Evolutionary conservation across 352 stramenopile species (phyloP).

Genomic region (Globisporangium ultimum): DNA sequence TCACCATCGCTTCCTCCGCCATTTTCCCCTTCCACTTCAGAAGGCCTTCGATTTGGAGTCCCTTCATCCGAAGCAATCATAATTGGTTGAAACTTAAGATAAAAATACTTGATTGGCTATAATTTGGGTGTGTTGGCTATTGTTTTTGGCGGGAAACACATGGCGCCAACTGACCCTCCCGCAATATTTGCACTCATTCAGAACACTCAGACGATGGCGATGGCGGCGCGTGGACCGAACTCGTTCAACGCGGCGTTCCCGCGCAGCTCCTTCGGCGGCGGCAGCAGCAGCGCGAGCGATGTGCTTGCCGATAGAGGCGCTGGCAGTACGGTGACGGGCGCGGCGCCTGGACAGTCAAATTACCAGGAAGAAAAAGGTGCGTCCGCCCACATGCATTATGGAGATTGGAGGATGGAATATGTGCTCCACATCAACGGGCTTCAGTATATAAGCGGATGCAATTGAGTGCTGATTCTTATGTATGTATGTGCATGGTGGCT

Average conservation of each 20-base stretch:
- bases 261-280: slow-evolving; percentile 8
- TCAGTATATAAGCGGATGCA: no score
- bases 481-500: not conserved
- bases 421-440: no score
- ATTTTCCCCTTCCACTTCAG: no score
- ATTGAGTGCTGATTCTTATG: not conserved
- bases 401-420: no score
- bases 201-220: slow-evolving; percentile 1
- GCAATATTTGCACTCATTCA: not conserved
- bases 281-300: slow-evolving; percentile 12
- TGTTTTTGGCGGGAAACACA: no score
- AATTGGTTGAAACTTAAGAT: no score
- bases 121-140: no score
- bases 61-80: no score
- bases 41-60: no score
- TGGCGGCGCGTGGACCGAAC: slow-evolving; percentile 9
- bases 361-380: slow-evolving; percentile 56
- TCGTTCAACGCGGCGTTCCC: slow-evolving; percentile 2
- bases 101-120: no score
- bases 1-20: no score
- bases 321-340: not conserved
- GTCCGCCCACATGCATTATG: not conserved
- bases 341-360: slow-evolving; percentile 24
- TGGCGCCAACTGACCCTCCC: no score
- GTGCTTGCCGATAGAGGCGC: slow-evolving; percentile 6